phyloP scores from a whole-genome alignment of 768 basidiomycete genomes.

The Boletellus ananas region DNA sequence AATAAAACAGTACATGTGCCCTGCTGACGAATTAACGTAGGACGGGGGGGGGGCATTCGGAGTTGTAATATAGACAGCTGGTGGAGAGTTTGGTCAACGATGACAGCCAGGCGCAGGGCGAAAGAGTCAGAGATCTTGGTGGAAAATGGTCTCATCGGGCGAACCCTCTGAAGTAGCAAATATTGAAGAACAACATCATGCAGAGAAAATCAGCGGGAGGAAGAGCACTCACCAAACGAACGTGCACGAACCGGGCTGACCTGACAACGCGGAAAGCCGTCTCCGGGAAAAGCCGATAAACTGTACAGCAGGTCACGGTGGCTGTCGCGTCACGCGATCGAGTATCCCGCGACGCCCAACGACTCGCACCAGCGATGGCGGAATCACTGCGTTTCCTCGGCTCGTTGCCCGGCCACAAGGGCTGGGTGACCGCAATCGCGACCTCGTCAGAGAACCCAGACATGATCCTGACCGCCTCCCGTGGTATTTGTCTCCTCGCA shows the following conservation, averaged over 20 bases:
- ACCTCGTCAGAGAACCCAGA: conserved; percentile 99
- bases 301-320: conserved; percentile 66
- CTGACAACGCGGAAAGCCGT: no score
- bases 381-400: conserved; percentile 91
- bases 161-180: conserved; percentile 67
- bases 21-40: neutral
- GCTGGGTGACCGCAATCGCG: conserved; percentile 98
- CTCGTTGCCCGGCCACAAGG: conserved; percentile 88
- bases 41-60: neutral
- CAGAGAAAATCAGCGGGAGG: neutral
- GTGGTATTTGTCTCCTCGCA: conserved; percentile 56
- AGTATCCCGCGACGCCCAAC: conserved; percentile 22
- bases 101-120: neutral
- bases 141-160: conserved; percentile 60
- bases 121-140: conserved; percentile 69
- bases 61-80: neutral
- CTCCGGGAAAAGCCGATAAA: conserved; percentile 35
- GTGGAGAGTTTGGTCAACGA: conserved; percentile 7
- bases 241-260: neutral
- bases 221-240: conserved; percentile 16
- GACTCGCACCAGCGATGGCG: conserved; percentile 49
- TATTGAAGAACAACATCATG: conserved; percentile 50
- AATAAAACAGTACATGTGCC: no score
- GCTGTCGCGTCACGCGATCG: conserved; percentile 48
- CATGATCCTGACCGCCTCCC: conserved; percentile 97